These are phyloP conservation scores for Pseudocercospora cruenta DNA, from an alignment of 2,329 filamentous ascomycete species.

Conservation along the genomic window DNA sequence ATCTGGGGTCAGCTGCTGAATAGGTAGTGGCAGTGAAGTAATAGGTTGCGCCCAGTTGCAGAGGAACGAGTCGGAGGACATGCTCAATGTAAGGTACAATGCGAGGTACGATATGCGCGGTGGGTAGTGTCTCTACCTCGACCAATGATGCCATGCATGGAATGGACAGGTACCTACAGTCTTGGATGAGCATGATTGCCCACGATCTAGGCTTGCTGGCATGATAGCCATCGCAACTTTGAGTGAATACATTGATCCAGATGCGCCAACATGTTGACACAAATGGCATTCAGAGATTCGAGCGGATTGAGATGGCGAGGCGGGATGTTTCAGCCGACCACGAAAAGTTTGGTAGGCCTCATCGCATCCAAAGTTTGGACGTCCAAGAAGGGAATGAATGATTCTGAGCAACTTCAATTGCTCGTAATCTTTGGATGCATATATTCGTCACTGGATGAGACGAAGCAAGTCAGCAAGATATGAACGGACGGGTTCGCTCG, in stretches of 20 bases:
- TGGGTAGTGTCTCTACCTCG: not conserved
- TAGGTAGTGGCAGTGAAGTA: not conserved
- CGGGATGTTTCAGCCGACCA: not conserved
- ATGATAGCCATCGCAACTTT: not conserved
- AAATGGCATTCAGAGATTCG: not conserved
- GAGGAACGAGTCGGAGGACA: not conserved
- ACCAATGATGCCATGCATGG: not conserved
- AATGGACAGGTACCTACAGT: not conserved
- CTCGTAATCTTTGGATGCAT: not conserved
- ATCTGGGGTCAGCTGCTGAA: constrained; percentile 1
- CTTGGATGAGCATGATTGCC: not conserved
- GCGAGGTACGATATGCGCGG: not conserved
- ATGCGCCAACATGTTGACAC: not conserved
- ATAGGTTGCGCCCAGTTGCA: not conserved
- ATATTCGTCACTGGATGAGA: not conserved
- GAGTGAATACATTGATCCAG: not conserved
- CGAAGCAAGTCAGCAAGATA: no score
- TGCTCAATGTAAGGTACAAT: constrained; percentile 1
- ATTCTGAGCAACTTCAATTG: not conserved
- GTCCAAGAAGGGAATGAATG: not conserved
- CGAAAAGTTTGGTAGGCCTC: not conserved
- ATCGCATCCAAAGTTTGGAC: not conserved
- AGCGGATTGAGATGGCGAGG: not conserved
- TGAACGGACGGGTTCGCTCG: no score
- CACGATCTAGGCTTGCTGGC: not conserved